Base-by-base conservation (phyloP, 768 basidiomycete species). In the Naganishia antarctica region DNA sequence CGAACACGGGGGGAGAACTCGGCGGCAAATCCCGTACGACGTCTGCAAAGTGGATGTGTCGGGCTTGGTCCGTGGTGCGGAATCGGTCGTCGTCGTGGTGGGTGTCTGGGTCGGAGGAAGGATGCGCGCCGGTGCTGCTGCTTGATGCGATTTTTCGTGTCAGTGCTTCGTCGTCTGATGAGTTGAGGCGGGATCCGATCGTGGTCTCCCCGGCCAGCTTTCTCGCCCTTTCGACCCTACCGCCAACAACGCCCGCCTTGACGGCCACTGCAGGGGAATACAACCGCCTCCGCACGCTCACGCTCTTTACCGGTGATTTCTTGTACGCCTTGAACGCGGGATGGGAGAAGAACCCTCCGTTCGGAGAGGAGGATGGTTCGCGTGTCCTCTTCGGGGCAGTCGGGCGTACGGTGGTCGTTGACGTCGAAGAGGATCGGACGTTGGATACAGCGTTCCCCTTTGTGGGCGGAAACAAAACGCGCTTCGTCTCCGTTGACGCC, bases 281-380 rank as follows among this genome's bases (percentile, higher is more conserved):
- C n/a, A n/a, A n/a, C n/a, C n/a, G n/a, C n/a, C n/a, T n/a, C n/a
- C n/a, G n/a, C n/a, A n/a, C n/a, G n/a, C n/a, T n/a, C n/a, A n/a
- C n/a, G n/a, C n/a, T n/a, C n/a, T n/a, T n/a, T n/a, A n/a, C n/a
- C n/a, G n/a, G n/a, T n/a, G n/a, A n/a, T n/a, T n/a, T n/a, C n/a
- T n/a, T n/a, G n/a, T n/a, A n/a, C n/a, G n/a, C n/a, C n/a, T n/a
- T 34, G 50, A 51, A 57, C 7, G 53, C 32, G 1, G 53, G 53
- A 16, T 57, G 53, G 31, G 53, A 37, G 16, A 57, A 57, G 37
- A 57, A 57, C 43, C 43, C 43, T 12, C 53, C 53, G 31, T 34
- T 57, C 34, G 53, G 53, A 4, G 34, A 37, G 1, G 53, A 23
- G 12, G 53, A 57, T 7, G 37, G 32, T 57, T 41, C 28, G 11